Percentiles rank a stretch among this genome's conserved stretches.
Conservation (phyloP, 1,139 yeast genomes). For the Lodderomyces margitis region DNA sequence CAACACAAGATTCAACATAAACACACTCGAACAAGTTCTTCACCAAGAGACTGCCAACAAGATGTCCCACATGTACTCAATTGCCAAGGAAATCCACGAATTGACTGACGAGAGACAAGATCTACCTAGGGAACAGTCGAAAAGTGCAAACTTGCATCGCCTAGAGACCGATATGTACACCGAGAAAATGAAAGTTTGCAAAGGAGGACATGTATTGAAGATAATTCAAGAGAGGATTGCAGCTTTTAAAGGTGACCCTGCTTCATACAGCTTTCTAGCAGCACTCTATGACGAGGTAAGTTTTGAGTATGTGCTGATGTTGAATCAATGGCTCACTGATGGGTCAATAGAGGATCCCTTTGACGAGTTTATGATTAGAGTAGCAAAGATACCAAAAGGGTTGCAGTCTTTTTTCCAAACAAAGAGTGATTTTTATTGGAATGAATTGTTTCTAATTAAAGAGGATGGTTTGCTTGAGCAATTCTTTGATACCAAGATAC, state of each 20-base stretch:
- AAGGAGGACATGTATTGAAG: conserved; percentile 66
- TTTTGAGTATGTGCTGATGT: conserved; percentile 60
- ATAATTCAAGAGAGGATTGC: conserved; percentile 60
- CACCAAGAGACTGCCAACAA: conserved; percentile 30
- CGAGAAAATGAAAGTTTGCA: conserved; percentile 49
- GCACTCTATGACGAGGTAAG: conserved; percentile 60
- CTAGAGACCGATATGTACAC: conserved; percentile 9
- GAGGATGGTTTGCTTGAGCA: conserved; percentile 75
- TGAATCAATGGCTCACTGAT: conserved; percentile 72
- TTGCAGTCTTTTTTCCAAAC: conserved; percentile 39
- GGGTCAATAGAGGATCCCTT: conserved; percentile 80
- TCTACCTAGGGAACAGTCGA: neutral
- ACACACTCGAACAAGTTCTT: conserved; percentile 31
- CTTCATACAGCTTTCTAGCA: conserved; percentile 51
- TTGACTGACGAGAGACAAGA: conserved; percentile 25
- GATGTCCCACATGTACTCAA: conserved; percentile 57
- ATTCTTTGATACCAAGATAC: conserved; percentile 53
- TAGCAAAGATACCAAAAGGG: conserved; percentile 32
- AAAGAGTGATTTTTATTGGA: conserved; percentile 81
- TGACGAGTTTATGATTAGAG: conserved; percentile 75
- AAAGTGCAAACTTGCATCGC: neutral
- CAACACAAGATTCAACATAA: conserved; percentile 38
- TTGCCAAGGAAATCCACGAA: conserved; percentile 46
- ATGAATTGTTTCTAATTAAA: conserved; percentile 72
- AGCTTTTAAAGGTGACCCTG: conserved; percentile 64